Conservation (phyloP, 306 rosid genomes). For the Rubus parviflorus region DNA sequence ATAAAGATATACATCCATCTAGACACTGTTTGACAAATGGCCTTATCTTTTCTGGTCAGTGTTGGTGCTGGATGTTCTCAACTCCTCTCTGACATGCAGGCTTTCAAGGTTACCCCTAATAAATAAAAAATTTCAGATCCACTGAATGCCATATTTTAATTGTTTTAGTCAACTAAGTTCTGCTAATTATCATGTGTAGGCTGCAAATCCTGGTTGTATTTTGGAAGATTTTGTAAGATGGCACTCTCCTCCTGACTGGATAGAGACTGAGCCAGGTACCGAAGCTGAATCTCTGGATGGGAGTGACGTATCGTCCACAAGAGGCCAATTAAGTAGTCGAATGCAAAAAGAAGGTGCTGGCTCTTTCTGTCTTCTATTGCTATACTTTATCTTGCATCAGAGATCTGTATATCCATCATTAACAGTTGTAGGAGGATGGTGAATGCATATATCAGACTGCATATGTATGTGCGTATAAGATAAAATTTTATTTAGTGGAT, state of each 20-base stretch:
- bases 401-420: conserved; percentile 6
- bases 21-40: conserved; percentile 38
- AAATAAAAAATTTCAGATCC: conserved; percentile 24
- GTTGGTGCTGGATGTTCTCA: conserved; percentile 99
- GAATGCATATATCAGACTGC: no score
- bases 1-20: neutral
- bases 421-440: conserved; percentile 5
- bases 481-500: no score
- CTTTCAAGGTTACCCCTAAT: conserved; percentile 77
- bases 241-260: conserved; percentile 99
- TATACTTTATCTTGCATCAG: conserved; percentile 27
- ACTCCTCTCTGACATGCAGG: conserved; percentile 99
- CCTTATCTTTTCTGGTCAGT: conserved; percentile 56
- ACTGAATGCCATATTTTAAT: conserved; percentile 24
- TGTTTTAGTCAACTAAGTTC: conserved; percentile 14
- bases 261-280: conserved; percentile 51
- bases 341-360: conserved; percentile 92
- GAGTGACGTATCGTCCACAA: conserved; percentile 45
- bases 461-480: no score
- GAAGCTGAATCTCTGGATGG: conserved; percentile 49
- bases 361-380: conserved; percentile 25
- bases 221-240: conserved; percentile 98
- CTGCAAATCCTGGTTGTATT: conserved; percentile 99
- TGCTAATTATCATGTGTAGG: conserved; percentile 50
- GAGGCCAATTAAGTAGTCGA: conserved; percentile 86